phyloP scores from a whole-genome alignment of 805 yeast genomes.

The Cyberlindnera mississippiensis region DNA sequence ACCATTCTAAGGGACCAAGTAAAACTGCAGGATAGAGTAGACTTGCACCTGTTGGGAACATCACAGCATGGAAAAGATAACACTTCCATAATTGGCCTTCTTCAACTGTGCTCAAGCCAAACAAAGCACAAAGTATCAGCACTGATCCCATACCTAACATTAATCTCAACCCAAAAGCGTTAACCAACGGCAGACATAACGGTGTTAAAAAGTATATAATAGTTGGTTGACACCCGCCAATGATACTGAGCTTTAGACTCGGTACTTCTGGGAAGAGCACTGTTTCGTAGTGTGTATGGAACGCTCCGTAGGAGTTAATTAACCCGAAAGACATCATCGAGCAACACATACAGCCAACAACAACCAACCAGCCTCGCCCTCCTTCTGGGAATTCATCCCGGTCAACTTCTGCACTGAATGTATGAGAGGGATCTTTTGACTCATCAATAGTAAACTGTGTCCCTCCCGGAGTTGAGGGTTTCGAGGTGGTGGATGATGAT shows the following conservation, averaged over 20 bases:
- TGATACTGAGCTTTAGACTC: constrained; percentile 12
- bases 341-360: constrained; percentile 14
- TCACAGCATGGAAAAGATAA: constrained; percentile 17
- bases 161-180: constrained; percentile 15
- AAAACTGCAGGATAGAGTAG: constrained; percentile 53
- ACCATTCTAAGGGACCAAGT: constrained; percentile 64
- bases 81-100: constrained; percentile 18
- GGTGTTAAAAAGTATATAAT: constrained; percentile 13
- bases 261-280: constrained; percentile 8
- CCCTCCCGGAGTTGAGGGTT: too few species aligned
- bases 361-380: constrained; percentile 17
- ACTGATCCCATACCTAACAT: constrained; percentile 7
- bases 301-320: constrained; percentile 18
- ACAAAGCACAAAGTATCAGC: constrained; percentile 7
- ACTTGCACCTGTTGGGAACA: constrained; percentile 30
- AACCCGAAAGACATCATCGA: constrained; percentile 14
- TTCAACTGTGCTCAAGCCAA: constrained; percentile 11
- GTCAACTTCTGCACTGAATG: too few species aligned
- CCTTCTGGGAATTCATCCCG: constrained; percentile 8
- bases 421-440: too few species aligned
- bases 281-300: constrained; percentile 17
- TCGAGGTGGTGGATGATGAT: too few species aligned
- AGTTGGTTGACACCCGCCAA: constrained; percentile 20
- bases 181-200: constrained; percentile 10
- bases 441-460: too few species aligned